Conservation (phyloP, 768 basidiomycete species). For the Rhodotorula kratochvilovae region DNA sequence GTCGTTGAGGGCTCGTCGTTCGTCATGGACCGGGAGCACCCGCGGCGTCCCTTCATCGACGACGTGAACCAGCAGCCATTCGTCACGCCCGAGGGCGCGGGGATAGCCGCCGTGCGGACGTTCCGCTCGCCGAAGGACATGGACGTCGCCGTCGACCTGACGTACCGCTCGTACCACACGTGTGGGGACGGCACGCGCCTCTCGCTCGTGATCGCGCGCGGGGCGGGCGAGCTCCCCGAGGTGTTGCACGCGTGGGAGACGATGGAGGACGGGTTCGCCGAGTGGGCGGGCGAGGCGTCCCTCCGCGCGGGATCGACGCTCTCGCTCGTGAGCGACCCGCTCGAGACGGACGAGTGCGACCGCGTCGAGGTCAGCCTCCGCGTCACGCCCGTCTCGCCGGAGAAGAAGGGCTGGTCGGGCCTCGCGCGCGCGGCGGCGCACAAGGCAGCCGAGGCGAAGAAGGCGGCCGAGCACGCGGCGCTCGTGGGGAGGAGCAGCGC, state of each 20-base stretch:
- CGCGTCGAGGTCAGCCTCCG: conserved; percentile 24
- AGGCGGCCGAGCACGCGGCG: background rate
- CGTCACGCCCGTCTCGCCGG: conserved; percentile 26
- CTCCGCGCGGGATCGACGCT: conserved; percentile 17
- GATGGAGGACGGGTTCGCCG: conserved; percentile 22
- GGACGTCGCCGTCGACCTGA: conserved; percentile 26
- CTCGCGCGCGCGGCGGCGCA: conserved; percentile 10
- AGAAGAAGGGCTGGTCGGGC: conserved; percentile 32
- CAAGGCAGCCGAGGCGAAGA: background rate
- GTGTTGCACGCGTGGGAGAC: conserved; percentile 20
- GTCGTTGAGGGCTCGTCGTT: background rate
- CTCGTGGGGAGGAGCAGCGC: background rate
- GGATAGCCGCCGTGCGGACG: conserved; percentile 21
- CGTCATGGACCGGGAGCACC: conserved; percentile 23
- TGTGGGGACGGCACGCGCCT: conserved; percentile 37
- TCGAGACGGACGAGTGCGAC: conserved; percentile 35
- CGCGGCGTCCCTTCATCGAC: conserved; percentile 21
- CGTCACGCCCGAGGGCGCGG: conserved; percentile 11
- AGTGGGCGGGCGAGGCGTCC: conserved; percentile 14
- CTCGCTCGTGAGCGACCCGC: conserved; percentile 28
- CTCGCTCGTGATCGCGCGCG: conserved; percentile 11
- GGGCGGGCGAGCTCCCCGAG: conserved; percentile 8
- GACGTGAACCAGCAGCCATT: conserved; percentile 16
- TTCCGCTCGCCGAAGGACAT: conserved; percentile 27
- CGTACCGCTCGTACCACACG: conserved; percentile 25